Conservation (phyloP, 2,329 filamentous ascomycete species). For the Monilinia laxa region DNA sequence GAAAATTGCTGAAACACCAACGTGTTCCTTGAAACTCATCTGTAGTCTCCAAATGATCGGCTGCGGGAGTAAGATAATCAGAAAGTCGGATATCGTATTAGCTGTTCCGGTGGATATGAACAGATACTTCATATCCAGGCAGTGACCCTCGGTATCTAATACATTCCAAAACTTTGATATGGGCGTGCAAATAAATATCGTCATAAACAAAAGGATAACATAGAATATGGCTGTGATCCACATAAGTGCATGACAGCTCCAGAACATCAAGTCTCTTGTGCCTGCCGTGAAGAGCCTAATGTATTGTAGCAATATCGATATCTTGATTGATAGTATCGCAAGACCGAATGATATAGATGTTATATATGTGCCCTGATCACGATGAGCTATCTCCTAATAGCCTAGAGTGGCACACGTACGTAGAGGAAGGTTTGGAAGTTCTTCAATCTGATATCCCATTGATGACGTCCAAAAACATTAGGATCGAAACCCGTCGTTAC, state of each 20-base stretch:
- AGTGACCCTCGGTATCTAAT: neutral
- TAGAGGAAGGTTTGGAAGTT: slow-evolving; percentile 7
- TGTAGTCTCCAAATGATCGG: slow-evolving; percentile 4
- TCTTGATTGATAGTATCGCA: slow-evolving; percentile 13
- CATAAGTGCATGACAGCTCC: slow-evolving; percentile 11
- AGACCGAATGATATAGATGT: slow-evolving; percentile 13
- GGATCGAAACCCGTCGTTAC: slow-evolving; percentile 5
- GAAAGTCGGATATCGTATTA: neutral
- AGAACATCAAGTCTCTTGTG: slow-evolving; percentile 4
- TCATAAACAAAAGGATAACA: neutral
- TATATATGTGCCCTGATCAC: neutral
- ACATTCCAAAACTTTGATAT: slow-evolving; percentile 9
- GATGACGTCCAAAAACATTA: slow-evolving; percentile 5
- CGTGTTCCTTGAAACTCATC: slow-evolving; percentile 13
- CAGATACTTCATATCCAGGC: neutral
- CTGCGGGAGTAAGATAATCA: slow-evolving; percentile 8
- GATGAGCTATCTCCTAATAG: neutral
- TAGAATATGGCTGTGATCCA: slow-evolving; percentile 4
- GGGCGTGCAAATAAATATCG: slow-evolving; percentile 3
- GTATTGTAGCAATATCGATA: slow-evolving; percentile 13
- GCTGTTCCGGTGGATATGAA: neutral
- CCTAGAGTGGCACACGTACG: neutral
- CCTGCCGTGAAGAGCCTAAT: slow-evolving; percentile 1
- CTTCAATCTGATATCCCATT: slow-evolving; percentile 11
- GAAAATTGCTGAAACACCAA: slow-evolving; percentile 9